Evolutionary conservation across 164 flowering plant species (phyloP).

Genomic region (Vitis amurensis): DNA sequence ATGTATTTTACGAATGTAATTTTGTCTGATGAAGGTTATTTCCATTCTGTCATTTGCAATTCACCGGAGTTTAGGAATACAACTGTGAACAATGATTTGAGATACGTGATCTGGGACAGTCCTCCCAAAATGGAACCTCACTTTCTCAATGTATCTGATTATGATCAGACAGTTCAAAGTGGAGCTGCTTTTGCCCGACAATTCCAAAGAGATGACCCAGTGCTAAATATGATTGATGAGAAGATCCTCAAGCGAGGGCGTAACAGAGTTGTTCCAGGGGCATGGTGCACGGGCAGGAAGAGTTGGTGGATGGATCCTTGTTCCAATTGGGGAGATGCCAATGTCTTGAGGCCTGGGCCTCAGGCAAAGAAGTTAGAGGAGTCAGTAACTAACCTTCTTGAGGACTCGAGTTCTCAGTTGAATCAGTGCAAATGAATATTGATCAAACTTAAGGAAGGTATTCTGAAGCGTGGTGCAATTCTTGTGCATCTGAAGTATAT

Average conservation of each 20-base stretch:
- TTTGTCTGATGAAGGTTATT: slow-evolving; percentile 80
- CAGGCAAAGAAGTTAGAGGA: slow-evolving; percentile 53
- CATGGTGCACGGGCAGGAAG: slow-evolving; percentile 72
- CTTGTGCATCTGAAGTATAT: slow-evolving; percentile 6
- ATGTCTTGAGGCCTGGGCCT: slow-evolving; percentile 66
- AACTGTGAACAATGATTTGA: slow-evolving; percentile 75
- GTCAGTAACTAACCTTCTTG: slow-evolving; percentile 43
- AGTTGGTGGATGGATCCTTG: slow-evolving; percentile 75
- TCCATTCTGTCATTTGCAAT: slow-evolving; percentile 88
- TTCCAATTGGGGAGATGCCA: slow-evolving; percentile 81
- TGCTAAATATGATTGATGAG: slow-evolving; percentile 66
- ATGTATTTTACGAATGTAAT: slow-evolving; percentile 83
- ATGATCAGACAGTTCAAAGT: slow-evolving; percentile 64
- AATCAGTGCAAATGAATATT: slow-evolving; percentile 51
- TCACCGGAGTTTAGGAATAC: slow-evolving; percentile 74
- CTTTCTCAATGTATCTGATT: slow-evolving; percentile 57
- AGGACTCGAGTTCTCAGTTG: slow-evolving; percentile 39
- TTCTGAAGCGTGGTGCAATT: neutral
- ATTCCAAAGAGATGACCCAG: slow-evolving; percentile 61
- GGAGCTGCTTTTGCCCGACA: slow-evolving; percentile 92
- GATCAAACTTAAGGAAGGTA: neutral
- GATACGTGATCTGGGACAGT: slow-evolving; percentile 86
- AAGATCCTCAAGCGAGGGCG: slow-evolving; percentile 62
- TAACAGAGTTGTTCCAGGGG: slow-evolving; percentile 61
- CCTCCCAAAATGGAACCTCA: slow-evolving; percentile 94